Percentiles rank a stretch among this genome's conserved stretches.
These are phyloP conservation scores for Sclerotinia trifoliorum DNA, from an alignment of 2,329 filamentous ascomycete genomes.

Conservation along the genomic window DNA sequence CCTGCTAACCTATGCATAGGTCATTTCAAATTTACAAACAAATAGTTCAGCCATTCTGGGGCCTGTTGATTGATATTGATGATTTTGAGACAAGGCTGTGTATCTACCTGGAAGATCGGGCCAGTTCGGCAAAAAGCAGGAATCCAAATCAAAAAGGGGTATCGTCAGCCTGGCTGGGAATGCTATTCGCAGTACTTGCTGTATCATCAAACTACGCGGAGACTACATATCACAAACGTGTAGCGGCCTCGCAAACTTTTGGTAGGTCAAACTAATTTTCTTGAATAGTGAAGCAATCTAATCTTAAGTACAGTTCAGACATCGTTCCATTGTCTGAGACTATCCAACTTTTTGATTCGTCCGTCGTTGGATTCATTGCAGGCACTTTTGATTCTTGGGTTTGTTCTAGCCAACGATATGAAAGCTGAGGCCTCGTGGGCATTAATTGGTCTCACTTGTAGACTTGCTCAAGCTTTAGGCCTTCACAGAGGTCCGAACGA, in stretches of 20 bases:
- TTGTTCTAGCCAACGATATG: conserved; percentile 67
- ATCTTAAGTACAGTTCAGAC: conserved; percentile 34
- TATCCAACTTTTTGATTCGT: conserved; percentile 62
- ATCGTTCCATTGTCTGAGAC: conserved; percentile 62
- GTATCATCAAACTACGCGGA: conserved; percentile 67
- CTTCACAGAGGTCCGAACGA: conserved; percentile 47
- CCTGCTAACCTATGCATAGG: conserved; percentile 41
- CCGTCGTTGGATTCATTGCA: conserved; percentile 66
- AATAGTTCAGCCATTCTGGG: conserved; percentile 66
- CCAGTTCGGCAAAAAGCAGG: conserved; percentile 43
- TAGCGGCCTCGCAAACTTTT: conserved; percentile 45
- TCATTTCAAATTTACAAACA: conserved; percentile 66
- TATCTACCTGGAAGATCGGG: conserved; percentile 63
- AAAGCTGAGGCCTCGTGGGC: conserved; percentile 69
- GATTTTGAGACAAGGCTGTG: conserved; percentile 64
- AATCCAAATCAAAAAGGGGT: conserved; percentile 41
- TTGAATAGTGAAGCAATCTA: background rate
- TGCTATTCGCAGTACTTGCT: conserved; percentile 63
- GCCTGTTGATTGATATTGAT: conserved; percentile 64
- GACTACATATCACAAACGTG: conserved; percentile 50
- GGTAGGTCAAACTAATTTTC: conserved; percentile 42
- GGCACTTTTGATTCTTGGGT: conserved; percentile 60
- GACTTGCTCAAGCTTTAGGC: conserved; percentile 64
- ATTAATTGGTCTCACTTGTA: conserved; percentile 60
- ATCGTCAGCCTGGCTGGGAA: conserved; percentile 64